Evolutionary conservation across 2,329 filamentous ascomycete species (phyloP).

Genomic region (Colletotrichum tabaci): DNA sequence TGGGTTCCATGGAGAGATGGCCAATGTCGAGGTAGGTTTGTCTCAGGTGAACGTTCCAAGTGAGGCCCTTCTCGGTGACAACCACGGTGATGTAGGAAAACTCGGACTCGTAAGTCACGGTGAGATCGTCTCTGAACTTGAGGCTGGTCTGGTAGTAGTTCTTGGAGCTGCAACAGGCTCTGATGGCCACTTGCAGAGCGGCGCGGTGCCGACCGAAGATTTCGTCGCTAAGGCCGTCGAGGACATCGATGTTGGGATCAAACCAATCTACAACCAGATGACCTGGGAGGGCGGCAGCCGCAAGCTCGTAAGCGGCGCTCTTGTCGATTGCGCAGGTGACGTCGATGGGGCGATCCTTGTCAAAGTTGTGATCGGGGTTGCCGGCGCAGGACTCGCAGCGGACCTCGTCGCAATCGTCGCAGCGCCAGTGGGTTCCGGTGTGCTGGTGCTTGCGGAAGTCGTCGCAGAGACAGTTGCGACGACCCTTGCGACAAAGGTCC

Average conservation of each 20-base stretch:
- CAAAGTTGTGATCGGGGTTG: conserved; percentile 55
- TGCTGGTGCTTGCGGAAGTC: conserved; percentile 50
- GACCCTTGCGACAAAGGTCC: conserved; percentile 41
- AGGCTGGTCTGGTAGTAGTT: conserved; percentile 28
- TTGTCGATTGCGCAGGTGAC: not conserved
- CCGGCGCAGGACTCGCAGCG: conserved; percentile 57
- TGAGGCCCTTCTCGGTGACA: conserved; percentile 18
- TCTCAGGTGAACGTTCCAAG: conserved; percentile 41
- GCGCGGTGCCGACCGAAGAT: conserved; percentile 10
- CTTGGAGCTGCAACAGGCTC: conserved; percentile 4
- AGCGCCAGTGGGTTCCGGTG: conserved; percentile 45
- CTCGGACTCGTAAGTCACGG: conserved; percentile 35
- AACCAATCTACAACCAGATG: conserved; percentile 5
- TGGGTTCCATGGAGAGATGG: not conserved
- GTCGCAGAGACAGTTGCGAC: conserved; percentile 55
- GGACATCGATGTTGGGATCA: not conserved
- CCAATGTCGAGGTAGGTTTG: not conserved
- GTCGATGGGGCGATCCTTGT: conserved; percentile 23
- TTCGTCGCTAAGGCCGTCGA: not conserved
- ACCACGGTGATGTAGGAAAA: conserved; percentile 34
- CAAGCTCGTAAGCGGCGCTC: conserved; percentile 1
- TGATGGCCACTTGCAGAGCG: conserved; percentile 10
- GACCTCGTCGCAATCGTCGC: conserved; percentile 52
- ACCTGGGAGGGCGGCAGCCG: conserved; percentile 13
- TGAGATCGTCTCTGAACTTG: conserved; percentile 34